Conservation (phyloP, 2,329 filamentous ascomycete species). For the Juglanconis juglandina region DNA sequence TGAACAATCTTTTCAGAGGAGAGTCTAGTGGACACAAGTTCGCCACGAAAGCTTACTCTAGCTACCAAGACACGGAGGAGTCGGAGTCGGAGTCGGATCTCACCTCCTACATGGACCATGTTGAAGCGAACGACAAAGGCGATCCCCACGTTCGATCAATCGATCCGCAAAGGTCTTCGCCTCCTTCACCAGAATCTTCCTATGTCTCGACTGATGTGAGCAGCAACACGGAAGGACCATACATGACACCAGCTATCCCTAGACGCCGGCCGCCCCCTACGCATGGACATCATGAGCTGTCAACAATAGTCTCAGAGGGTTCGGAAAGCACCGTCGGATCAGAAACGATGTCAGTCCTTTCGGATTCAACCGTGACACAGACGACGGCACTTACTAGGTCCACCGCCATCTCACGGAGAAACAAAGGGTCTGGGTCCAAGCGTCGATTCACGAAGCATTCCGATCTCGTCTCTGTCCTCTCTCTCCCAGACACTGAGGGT, state of each 20-base stretch:
- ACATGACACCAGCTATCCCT: constrained; percentile 22
- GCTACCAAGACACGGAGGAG: constrained; percentile 37
- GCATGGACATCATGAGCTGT: constrained; percentile 52
- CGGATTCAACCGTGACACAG: constrained; percentile 52
- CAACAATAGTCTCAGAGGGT: constrained; percentile 55
- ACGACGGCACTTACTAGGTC: constrained; percentile 47
- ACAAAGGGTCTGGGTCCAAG: constrained; percentile 54
- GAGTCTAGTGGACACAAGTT: constrained; percentile 51
- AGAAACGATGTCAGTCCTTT: constrained; percentile 48
- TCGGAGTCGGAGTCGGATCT: constrained; percentile 21
- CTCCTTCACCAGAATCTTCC: constrained; percentile 30
- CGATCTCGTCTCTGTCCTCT: constrained; percentile 90
- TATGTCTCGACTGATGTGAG: constrained; percentile 19
- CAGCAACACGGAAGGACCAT: constrained; percentile 23
- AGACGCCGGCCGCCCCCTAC: constrained; percentile 44
- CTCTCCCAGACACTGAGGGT: constrained; percentile 58
- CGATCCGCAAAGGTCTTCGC: constrained; percentile 29
- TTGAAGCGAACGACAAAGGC: constrained; percentile 23
- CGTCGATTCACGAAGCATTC: constrained; percentile 85
- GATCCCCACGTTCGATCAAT: constrained; percentile 29
- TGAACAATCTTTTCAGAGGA: constrained; percentile 61
- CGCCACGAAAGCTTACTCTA: constrained; percentile 46
- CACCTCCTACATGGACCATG: constrained; percentile 6
- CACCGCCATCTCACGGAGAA: constrained; percentile 42
- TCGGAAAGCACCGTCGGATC: constrained; percentile 43